These are phyloP conservation scores for Leccinum uliginosum DNA, from an alignment of 768 basidiomycete genomes.

Conservation along the genomic window DNA sequence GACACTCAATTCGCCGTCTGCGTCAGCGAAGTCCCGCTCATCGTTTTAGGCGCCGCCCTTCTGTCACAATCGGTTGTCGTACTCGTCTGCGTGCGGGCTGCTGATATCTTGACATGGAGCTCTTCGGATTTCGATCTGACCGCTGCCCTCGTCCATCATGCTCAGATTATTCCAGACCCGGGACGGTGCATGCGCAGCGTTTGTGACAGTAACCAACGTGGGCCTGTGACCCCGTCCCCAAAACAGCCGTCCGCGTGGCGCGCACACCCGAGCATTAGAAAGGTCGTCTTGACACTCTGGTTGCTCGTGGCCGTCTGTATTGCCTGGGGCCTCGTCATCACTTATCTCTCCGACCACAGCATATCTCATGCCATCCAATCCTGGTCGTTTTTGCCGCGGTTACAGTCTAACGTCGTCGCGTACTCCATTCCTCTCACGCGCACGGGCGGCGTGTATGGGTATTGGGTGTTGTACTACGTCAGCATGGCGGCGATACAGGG, in stretches of 20 bases:
- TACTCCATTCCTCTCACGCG: slow-evolving; percentile 22
- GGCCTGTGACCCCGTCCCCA: slow-evolving; percentile 11
- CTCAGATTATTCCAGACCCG: slow-evolving; percentile 14
- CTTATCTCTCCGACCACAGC: slow-evolving; percentile 3
- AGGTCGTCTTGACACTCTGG: slow-evolving; percentile 22
- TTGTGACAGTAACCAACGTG: background rate
- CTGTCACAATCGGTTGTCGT: slow-evolving; percentile 24
- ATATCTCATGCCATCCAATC: slow-evolving; percentile 2
- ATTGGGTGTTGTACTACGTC: slow-evolving; percentile 24
- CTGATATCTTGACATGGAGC: slow-evolving; percentile 31
- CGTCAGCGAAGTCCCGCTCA: slow-evolving; percentile 23
- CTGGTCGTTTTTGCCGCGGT: slow-evolving; percentile 28
- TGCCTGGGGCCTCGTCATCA: slow-evolving; percentile 20
- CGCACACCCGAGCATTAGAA: slow-evolving; percentile 22
- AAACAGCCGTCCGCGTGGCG: slow-evolving; percentile 28
- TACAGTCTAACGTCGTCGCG: slow-evolving; percentile 14
- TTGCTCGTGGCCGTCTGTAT: slow-evolving; percentile 17
- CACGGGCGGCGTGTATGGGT: slow-evolving; percentile 14
- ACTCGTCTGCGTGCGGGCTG: slow-evolving; percentile 16
- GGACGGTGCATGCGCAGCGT: slow-evolving; percentile 28
- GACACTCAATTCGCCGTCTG: slow-evolving; percentile 9
- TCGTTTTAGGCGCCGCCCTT: slow-evolving; percentile 25
- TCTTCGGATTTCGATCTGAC: slow-evolving; percentile 29
- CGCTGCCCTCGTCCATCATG: slow-evolving; percentile 28
- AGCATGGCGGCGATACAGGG: slow-evolving; percentile 26